phyloP scores from a whole-genome alignment of 1,284 basidiomycete species.

The Macrocybe sp. region DNA sequence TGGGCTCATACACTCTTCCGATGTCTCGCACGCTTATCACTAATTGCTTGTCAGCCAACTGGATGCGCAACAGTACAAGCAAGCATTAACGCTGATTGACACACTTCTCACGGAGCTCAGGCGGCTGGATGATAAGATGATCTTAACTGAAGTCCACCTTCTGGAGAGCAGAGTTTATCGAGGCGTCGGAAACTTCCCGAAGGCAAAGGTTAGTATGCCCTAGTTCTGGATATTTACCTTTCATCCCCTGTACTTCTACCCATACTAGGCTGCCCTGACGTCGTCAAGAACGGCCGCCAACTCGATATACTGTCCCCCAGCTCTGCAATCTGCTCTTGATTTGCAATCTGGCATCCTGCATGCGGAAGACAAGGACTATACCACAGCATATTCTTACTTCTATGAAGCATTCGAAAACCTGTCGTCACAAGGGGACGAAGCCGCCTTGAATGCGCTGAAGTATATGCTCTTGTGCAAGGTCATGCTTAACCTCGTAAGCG shows the following conservation, averaged over 20 bases:
- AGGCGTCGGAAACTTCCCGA: conserved; percentile 87
- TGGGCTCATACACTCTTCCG: conserved; percentile 32
- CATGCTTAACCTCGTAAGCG: conserved; percentile 87
- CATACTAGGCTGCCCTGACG: conserved; percentile 80
- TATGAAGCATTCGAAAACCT: conserved; percentile 92
- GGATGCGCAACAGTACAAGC: conserved; percentile 73
- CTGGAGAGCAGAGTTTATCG: conserved; percentile 91
- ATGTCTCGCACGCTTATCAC: not conserved
- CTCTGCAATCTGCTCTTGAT: conserved; percentile 89
- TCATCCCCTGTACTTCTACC: not conserved
- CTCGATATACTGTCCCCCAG: conserved; percentile 95
- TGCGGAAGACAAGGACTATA: conserved; percentile 98
- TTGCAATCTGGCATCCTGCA: conserved; percentile 89
- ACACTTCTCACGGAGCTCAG: conserved; percentile 86
- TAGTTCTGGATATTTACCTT: not conserved
- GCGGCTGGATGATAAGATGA: conserved; percentile 95
- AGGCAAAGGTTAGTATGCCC: conserved; percentile 70
- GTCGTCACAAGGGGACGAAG: conserved; percentile 68
- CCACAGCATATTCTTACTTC: conserved; percentile 96
- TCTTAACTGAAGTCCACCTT: conserved; percentile 94
- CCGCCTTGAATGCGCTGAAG: conserved; percentile 82
- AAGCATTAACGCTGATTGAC: conserved; percentile 82
- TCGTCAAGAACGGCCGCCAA: conserved; percentile 94
- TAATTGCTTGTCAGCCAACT: conserved; percentile 51
- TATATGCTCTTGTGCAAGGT: conserved; percentile 99